A percentile compares a stretch with the other conserved stretches of the same genome.
These are phyloP conservation scores for Phytophthora kernoviae DNA, from an alignment of 352 stramenopile genomes.

Conservation along the genomic window DNA sequence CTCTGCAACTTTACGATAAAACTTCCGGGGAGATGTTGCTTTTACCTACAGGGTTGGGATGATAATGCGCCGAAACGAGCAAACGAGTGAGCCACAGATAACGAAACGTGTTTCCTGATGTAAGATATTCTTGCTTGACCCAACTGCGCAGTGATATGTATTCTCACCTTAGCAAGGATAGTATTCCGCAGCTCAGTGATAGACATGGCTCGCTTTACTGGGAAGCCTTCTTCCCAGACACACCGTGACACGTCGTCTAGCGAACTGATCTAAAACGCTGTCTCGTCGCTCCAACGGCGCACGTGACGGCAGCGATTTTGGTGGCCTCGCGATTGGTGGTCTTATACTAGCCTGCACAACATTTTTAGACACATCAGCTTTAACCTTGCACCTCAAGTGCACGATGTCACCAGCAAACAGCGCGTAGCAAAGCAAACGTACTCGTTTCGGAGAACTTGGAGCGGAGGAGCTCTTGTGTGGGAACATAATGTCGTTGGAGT, in stretches of 20 bases:
- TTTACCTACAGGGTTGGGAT: slow-evolving; percentile 49
- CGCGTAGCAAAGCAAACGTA: slow-evolving; percentile 4
- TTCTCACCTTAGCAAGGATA: slow-evolving; percentile 72
- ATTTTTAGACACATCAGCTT: slow-evolving; percentile 11
- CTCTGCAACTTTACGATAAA: slow-evolving; percentile 77
- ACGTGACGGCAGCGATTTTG: slow-evolving; percentile 37
- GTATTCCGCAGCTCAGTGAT: slow-evolving; percentile 82
- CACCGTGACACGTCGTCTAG: slow-evolving; percentile 74
- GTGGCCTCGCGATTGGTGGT: slow-evolving; percentile 19
- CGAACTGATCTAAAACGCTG: slow-evolving; percentile 51
- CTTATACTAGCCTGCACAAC: slow-evolving; percentile 16
- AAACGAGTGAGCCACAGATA: slow-evolving; percentile 4
- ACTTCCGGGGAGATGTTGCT: slow-evolving; percentile 61
- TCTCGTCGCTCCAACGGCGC: slow-evolving; percentile 39
- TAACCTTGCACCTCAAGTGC: not conserved
- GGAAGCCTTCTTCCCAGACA: slow-evolving; percentile 73
- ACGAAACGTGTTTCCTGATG: not conserved
- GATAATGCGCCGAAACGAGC: not conserved
- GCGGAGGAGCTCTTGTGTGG: slow-evolving; percentile 28
- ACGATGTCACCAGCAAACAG: not conserved
- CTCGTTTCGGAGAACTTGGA: slow-evolving; percentile 26
- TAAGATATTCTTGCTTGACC: not conserved
- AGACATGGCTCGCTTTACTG: slow-evolving; percentile 79
- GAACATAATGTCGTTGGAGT: slow-evolving; percentile 50
- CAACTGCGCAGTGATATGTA: slow-evolving; percentile 7